Evolutionary conservation across 345 rosid species (phyloP).

Genomic region (Citrus trifoliata): DNA sequence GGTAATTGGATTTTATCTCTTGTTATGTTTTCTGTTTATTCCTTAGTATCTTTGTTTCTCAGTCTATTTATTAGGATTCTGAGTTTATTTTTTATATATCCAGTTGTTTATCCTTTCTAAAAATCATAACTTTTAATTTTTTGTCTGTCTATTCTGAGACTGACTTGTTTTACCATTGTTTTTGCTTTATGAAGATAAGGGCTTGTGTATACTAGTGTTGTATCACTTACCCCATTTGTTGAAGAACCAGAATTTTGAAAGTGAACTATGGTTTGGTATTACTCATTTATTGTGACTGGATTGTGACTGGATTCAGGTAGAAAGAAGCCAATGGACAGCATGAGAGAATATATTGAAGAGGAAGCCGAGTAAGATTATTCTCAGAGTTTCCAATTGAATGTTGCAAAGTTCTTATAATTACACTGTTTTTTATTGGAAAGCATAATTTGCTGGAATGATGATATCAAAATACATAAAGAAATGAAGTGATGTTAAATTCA

Average conservation of each 20-base stretch:
- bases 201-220: background rate
- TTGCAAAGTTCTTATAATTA: background rate
- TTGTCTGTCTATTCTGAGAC: background rate
- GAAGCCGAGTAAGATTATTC: conserved; percentile 79
- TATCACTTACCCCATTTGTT: background rate
- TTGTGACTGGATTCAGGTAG: conserved; percentile 49
- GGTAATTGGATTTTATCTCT: conserved; percentile 31
- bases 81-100: background rate
- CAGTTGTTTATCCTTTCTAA: background rate
- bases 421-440: background rate
- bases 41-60: background rate
- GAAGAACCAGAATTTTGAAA: background rate
- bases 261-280: conserved; percentile 10
- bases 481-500: background rate
- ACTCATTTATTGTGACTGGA: conserved; percentile 16
- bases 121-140: background rate
- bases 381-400: background rate
- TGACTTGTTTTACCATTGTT: background rate
- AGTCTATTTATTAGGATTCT: background rate
- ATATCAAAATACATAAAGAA: background rate
- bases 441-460: background rate
- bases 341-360: conserved; percentile 59
- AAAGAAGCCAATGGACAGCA: conserved; percentile 39
- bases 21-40: background rate
- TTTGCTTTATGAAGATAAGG: conserved; percentile 5